Percentiles rank a stretch among this genome's conserved stretches.
Evolutionary conservation across 176 grass and related monocot genomes (phyloP).

Genomic region (Oryza officinalis): DNA sequence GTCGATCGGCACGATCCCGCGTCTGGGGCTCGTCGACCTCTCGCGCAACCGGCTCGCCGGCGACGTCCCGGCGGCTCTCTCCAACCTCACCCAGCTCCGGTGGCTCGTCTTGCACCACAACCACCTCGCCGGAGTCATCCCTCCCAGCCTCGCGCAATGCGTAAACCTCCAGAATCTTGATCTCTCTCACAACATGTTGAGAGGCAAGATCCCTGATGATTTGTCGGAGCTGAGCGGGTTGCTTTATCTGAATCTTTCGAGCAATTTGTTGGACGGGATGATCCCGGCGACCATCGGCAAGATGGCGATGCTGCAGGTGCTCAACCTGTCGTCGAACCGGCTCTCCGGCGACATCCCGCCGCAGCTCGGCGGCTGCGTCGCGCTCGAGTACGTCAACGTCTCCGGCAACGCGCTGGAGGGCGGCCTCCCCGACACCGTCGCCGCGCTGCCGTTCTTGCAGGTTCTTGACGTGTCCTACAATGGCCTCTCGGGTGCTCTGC

Average conservation of each 20-base stretch:
- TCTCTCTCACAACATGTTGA: conserved; percentile 69
- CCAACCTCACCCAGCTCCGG: conserved; percentile 56
- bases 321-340: conserved; percentile 83
- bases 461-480: conserved; percentile 82
- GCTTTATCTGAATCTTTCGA: conserved; percentile 72
- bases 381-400: conserved; percentile 75
- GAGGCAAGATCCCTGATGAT: conserved; percentile 53
- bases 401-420: conserved; percentile 61
- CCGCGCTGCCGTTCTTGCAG: conserved; percentile 65
- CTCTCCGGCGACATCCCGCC: conserved; percentile 58
- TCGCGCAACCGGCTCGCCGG: conserved; percentile 57
- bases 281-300: conserved; percentile 70
- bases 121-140: conserved; percentile 41
- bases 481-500: conserved; percentile 46
- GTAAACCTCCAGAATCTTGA: conserved; percentile 56
- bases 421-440: conserved; percentile 57
- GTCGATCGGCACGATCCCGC: conserved; percentile 52
- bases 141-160: conserved; percentile 33
- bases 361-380: conserved; percentile 72
- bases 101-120: conserved; percentile 46
- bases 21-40: conserved; percentile 70
- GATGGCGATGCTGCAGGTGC: conserved; percentile 71
- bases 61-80: conserved; percentile 41
- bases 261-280: conserved; percentile 61
- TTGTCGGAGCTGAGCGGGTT: conserved; percentile 55